Percentiles rank a stretch among this genome's conserved stretches.
phyloP scores from a whole-genome alignment of 345 rosid genomes.

The Moricandia arvensis region DNA sequence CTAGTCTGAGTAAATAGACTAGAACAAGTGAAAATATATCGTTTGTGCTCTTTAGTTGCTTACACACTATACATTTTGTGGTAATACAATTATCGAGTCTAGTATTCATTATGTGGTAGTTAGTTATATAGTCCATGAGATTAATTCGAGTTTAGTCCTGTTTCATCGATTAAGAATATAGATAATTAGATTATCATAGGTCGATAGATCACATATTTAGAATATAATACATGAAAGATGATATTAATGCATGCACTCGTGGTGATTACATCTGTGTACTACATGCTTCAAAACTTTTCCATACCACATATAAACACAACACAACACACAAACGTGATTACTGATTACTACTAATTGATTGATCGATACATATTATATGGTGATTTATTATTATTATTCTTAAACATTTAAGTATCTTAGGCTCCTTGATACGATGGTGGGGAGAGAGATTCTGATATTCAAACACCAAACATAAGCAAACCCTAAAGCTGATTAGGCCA shows the following conservation, averaged over 20 bases:
- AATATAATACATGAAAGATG: not conserved
- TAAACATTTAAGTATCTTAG: conserved; percentile 13
- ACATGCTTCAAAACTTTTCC: not conserved
- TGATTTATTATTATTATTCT: not conserved
- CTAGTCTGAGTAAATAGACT: not conserved
- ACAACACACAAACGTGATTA: not conserved
- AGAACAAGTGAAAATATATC: not conserved
- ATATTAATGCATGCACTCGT: not conserved
- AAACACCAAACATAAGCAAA: not conserved
- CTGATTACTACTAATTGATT: not conserved
- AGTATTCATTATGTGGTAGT: no score
- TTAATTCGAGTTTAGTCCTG: no score
- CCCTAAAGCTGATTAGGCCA: conserved; percentile 51
- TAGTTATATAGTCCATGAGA: no score
- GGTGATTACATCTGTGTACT: conserved; percentile 9
- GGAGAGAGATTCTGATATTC: not conserved
- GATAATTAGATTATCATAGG: not conserved
- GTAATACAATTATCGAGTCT: not conserved
- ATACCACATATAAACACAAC: not conserved
- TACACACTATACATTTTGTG: not conserved
- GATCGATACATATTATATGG: not conserved
- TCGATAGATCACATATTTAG: not conserved
- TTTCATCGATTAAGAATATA: not conserved
- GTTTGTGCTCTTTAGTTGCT: not conserved
- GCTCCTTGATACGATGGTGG: not conserved